A percentile compares a stretch with the other conserved stretches of the same genome.
Evolutionary conservation across 2,329 filamentous ascomycete genomes (phyloP).

Genomic region (Colletotrichum sp.): DNA sequence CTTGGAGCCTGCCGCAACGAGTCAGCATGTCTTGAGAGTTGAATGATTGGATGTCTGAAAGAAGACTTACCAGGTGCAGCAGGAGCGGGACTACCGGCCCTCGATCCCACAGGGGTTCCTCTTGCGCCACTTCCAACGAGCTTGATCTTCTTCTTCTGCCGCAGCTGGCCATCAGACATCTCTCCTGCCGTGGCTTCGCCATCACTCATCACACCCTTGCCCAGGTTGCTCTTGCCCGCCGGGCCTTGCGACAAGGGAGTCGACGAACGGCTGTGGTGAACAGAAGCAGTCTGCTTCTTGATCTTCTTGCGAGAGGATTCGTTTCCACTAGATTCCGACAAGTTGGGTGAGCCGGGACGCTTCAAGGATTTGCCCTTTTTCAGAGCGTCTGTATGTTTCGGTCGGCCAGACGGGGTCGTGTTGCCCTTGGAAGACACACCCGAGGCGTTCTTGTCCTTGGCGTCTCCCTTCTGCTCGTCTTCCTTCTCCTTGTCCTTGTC

Average conservation of each 20-base stretch:
- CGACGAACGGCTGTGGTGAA: conserved; percentile 57
- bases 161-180: conserved; percentile 61
- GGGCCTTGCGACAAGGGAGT: conserved; percentile 55
- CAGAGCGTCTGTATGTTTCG: conserved; percentile 46
- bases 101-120: conserved; percentile 63
- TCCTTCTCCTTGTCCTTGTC: conserved; percentile 65
- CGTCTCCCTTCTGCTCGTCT: conserved; percentile 64
- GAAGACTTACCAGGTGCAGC: conserved; percentile 40
- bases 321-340: conserved; percentile 90
- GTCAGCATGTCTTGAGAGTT: background rate
- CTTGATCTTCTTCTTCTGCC: conserved; percentile 59
- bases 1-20: conserved; percentile 12
- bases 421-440: conserved; percentile 73
- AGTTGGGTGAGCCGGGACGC: conserved; percentile 82
- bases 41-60: background rate
- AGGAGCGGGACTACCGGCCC: conserved; percentile 65
- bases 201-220: conserved; percentile 70
- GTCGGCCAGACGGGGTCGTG: conserved; percentile 58
- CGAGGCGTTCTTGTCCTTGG: conserved; percentile 57
- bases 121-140: conserved; percentile 49
- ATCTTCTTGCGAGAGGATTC: conserved; percentile 86
- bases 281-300: conserved; percentile 64
- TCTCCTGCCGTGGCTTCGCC: conserved; percentile 74
- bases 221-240: conserved; percentile 46
- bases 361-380: conserved; percentile 74